phyloP scores from a whole-genome alignment of 2,329 filamentous ascomycete genomes.

The Epichloe glyceriae region DNA sequence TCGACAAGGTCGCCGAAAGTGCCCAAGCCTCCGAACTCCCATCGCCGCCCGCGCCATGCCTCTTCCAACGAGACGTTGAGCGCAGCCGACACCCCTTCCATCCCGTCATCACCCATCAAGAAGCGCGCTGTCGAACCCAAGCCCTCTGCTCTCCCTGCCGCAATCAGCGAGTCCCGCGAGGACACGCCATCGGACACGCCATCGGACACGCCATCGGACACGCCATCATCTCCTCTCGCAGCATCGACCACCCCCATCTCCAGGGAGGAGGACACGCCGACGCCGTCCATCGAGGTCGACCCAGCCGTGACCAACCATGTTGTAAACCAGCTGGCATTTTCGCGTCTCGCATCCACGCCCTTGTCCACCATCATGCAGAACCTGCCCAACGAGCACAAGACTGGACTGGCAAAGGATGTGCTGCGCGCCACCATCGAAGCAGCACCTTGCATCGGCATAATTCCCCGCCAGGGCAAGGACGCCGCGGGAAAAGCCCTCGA shows the following conservation, averaged over 20 bases:
- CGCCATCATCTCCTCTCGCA: constrained; percentile 14
- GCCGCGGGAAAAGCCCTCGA: constrained; percentile 87
- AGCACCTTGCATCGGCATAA: constrained; percentile 73
- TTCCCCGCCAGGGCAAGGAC: constrained; percentile 84
- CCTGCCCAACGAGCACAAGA: constrained; percentile 55
- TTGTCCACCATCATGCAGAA: constrained; percentile 81
- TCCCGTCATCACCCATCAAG: constrained; percentile 13
- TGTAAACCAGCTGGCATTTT: constrained; percentile 90
- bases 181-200: constrained; percentile 15
- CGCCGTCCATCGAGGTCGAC: constrained; percentile 22
- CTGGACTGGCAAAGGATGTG: constrained; percentile 43
- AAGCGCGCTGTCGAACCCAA: constrained; percentile 3
- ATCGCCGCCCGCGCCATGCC: constrained; percentile 12
- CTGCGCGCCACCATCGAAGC: constrained; percentile 61
- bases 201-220: no score
- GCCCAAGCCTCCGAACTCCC: constrained; percentile 13
- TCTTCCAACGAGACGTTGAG: constrained; percentile 12
- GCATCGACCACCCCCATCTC: constrained; percentile 10
- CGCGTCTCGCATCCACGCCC: constrained; percentile 80
- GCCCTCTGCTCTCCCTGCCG: background rate
- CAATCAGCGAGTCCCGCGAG: background rate
- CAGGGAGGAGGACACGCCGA: constrained; percentile 11
- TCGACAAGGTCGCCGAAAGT: constrained; percentile 51
- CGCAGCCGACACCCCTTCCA: constrained; percentile 10
- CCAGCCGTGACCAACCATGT: constrained; percentile 63